These are phyloP conservation scores for Zygoascus ofunaensis DNA, from an alignment of 805 yeast species.

Conservation along the genomic window DNA sequence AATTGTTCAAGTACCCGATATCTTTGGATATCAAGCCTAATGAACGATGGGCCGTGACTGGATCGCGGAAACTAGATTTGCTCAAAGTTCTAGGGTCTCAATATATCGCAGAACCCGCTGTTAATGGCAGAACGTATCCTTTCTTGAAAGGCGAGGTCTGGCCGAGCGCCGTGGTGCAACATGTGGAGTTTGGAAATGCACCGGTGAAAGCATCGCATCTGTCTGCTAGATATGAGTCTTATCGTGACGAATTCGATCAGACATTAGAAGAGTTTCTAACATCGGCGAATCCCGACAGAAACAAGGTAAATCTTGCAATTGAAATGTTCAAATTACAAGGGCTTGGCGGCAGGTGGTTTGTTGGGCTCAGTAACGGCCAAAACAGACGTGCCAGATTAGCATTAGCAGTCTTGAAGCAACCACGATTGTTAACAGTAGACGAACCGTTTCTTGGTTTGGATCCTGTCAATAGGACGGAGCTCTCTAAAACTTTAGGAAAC, in stretches of 20 bases:
- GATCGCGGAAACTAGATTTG: conserved; percentile 46
- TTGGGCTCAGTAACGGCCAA: conserved; percentile 89
- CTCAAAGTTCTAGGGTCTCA: conserved; percentile 50
- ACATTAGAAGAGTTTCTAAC: conserved; percentile 55
- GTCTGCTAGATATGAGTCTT: conserved; percentile 82
- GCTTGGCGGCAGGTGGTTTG: conserved; percentile 64
- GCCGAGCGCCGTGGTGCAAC: conserved; percentile 39
- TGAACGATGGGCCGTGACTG: conserved; percentile 48
- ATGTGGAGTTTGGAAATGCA: conserved; percentile 42
- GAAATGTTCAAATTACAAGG: conserved; percentile 45
- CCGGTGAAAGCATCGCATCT: conserved; percentile 49
- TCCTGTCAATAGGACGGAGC: conserved; percentile 54
- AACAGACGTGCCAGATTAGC: conserved; percentile 86
- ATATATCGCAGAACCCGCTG: conserved; percentile 43
- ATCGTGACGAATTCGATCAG: conserved; percentile 75
- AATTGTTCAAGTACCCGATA: conserved; percentile 35
- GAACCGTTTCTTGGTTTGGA: conserved; percentile 92
- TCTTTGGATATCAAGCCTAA: conserved; percentile 31
- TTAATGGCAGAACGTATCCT: conserved; percentile 46
- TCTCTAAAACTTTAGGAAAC: conserved; percentile 43
- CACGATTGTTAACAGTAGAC: conserved; percentile 64
- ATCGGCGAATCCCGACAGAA: conserved; percentile 40
- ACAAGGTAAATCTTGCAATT: conserved; percentile 36
- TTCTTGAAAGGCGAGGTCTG: conserved; percentile 34
- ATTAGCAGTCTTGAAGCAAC: conserved; percentile 53